phyloP scores from a whole-genome alignment of 371 early-diverging fungal species.

The Chytridiales sp. region DNA sequence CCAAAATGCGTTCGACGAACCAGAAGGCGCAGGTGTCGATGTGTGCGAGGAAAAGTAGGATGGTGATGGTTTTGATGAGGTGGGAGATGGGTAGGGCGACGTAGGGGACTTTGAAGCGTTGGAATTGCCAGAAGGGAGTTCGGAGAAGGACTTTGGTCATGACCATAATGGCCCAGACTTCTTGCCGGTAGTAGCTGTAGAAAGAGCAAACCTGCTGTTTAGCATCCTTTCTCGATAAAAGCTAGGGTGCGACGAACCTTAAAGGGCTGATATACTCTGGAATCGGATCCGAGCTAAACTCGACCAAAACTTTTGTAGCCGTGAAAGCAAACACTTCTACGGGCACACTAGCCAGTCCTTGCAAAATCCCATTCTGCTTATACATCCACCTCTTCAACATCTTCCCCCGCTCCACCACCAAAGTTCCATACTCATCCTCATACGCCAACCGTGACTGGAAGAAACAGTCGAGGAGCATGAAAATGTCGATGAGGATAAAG shows the following conservation, averaged over 20 bases:
- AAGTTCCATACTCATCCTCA: slow-evolving; percentile 29
- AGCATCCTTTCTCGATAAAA: too few relatives aligned
- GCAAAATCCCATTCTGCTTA: slow-evolving; percentile 11
- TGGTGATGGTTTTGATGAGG: slow-evolving; percentile 22
- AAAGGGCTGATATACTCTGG: slow-evolving; percentile 12
- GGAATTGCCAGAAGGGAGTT: slow-evolving; percentile 21
- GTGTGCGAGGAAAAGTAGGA: slow-evolving; percentile 22
- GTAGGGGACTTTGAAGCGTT: slow-evolving; percentile 13
- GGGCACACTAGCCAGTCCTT: slow-evolving; percentile 20
- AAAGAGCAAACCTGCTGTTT: too few relatives aligned
- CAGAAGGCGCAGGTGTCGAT: slow-evolving; percentile 27
- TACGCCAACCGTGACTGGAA: slow-evolving; percentile 20
- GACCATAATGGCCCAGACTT: slow-evolving; percentile 27
- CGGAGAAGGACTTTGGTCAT: slow-evolving; percentile 29
- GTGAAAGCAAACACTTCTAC: too few relatives aligned
- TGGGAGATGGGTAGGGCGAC: slow-evolving; percentile 28
- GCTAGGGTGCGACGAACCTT: background rate
- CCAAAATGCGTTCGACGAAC: slow-evolving; percentile 16
- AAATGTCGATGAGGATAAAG: slow-evolving; percentile 20
- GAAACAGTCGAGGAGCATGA: slow-evolving; percentile 30
- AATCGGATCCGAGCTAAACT: too few relatives aligned
- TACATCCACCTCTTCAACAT: slow-evolving; percentile 14
- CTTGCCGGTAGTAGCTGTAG: too few relatives aligned
- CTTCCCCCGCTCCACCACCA: slow-evolving; percentile 7
- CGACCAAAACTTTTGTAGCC: too few relatives aligned